Evolutionary conservation across 2,329 filamentous ascomycete species (phyloP), one percentile per base, ranked within the genome.

Genomic region (Phialemoniopsis sp.): DNA sequence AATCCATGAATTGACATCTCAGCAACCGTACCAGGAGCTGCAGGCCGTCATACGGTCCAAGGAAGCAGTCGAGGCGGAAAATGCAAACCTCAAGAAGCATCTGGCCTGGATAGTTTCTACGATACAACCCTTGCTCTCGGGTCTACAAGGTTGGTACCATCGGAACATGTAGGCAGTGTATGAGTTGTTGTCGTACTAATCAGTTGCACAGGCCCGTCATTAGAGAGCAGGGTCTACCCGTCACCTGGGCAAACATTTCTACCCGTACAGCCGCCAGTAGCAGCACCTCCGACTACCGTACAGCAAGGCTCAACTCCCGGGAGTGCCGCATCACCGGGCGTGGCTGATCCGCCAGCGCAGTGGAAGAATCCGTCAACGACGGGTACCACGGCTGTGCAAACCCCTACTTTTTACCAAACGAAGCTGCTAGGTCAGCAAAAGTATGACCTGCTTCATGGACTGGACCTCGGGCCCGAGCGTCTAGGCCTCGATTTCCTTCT

Each of bases 11-110:
- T 72, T 94, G 49, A 87, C 86, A 41, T 83, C 76, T 41, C 85
- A 89, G 63, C 82, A 90, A 59, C 87, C 88, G 0, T 90, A 89
- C 52, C 82, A 87, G 56, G 89, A 95, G 56, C 75, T 95, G 15
- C 87, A 94, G 60, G 71, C 78, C 19, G 86, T 81, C 9, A 62
- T 91, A 40, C 73, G 79, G 26, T 82, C 89, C 60, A 90, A 89
- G 66, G 85, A 91, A 55, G 75, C 76, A 13, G 78, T 89, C 38
- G 79, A 89, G 64, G 78, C 79, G 26, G 88, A 95, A 64, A 91
- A 93, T 66, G 77, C 79, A 44, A 85, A 90, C 47, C 83, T 94
- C 47, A 83, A 81, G 54, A 72, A 77, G 55, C 76, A 81, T 26
- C 64, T 95, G 49, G 73, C 78, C 41, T 72, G 74, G 26, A 76